A percentile compares a stretch with the other conserved stretches of the same genome.
Evolutionary conservation across 768 basidiomycete species (phyloP).

Genomic region (Hygrophoropsis aurantiaca): DNA sequence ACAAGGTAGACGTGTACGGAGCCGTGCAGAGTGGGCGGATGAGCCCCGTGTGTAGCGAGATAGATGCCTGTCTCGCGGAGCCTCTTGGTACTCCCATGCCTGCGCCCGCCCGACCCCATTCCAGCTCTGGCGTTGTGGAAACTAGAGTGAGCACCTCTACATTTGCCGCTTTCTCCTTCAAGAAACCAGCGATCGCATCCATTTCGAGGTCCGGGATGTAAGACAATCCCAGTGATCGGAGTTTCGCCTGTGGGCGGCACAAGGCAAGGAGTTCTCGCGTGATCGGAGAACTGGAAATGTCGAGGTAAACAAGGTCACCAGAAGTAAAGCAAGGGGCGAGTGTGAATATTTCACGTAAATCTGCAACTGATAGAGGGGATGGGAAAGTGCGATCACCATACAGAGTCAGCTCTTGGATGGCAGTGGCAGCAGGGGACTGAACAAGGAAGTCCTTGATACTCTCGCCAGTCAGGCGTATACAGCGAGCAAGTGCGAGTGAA

Average conservation of each 20-base stretch:
- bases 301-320: constrained; percentile 81
- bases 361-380: constrained; percentile 64
- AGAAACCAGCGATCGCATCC: constrained; percentile 62
- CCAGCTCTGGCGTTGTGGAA: constrained; percentile 73
- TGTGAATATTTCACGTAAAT: constrained; percentile 67
- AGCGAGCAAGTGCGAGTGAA: constrained; percentile 83
- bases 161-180: constrained; percentile 64
- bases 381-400: constrained; percentile 87
- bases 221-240: constrained; percentile 89
- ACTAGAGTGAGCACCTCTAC: constrained; percentile 87
- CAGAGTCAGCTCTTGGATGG: constrained; percentile 77
- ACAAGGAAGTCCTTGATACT: constrained; percentile 75
- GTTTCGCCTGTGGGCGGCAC: constrained; percentile 63
- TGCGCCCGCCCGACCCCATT: constrained; percentile 45
- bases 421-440: constrained; percentile 58
- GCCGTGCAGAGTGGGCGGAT: constrained; percentile 79
- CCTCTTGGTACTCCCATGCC: constrained; percentile 28
- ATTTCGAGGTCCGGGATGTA: constrained; percentile 76
- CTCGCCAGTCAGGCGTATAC: constrained; percentile 78
- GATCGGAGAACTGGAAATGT: constrained; percentile 82
- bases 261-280: constrained; percentile 53
- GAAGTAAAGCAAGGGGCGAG: constrained; percentile 77
- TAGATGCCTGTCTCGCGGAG: constrained; percentile 66
- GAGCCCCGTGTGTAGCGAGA: constrained; percentile 73
- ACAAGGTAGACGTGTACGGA: constrained; percentile 67